Evolutionary conservation across 2,329 filamentous ascomycete species (phyloP), one percentile per base, ranked within the genome.

Genomic region (Apiospora aurea): DNA sequence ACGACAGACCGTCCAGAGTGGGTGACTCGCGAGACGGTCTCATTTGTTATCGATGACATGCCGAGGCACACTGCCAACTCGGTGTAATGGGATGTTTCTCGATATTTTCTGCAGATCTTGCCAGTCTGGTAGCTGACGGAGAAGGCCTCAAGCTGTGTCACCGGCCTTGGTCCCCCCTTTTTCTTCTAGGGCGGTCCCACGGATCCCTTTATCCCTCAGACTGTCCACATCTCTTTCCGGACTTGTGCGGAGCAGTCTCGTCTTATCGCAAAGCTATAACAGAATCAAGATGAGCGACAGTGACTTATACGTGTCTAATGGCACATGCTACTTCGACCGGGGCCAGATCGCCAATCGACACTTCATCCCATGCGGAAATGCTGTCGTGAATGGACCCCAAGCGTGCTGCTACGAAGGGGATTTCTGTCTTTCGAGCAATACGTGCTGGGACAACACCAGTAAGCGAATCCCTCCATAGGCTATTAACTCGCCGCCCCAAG

Each of bases 361-460:
- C 3, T 77, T 74, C 71, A 75, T 78, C 38, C 77, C 77, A 13
- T 78, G 76, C 29, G 75, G 77, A 3, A 76, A 77, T 71, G 72
- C 73, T 26, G 75, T 70, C 21, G 53, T 76, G 43, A 69, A 71
- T n/a, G 77, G 76, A 1, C 72, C 76, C 14, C 75, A 77, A 46
- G 69, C 75, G 18, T 78, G 76, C 69, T 78, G 77, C 57, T 78
- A 74, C 49, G 72, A 73, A 49, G 77, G 75, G 0, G 76, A 78
- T 41, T 76, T 74, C 61, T 78, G 77, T 69, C 66, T 78, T 14
- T 71, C 74, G n/a, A 64, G 67, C 21, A 75, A 71, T 2, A 75
- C 73, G 10, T 78, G 77, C 72, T 78, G 75, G 51, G 75, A 78
- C 51, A 75, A 76, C n/a, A 71, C 73, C 34, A 75, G 76, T 77